Base-by-base conservation (phyloP, 192 early-diverging fungal species). In the Umbelopsis ramanniana region DNA sequence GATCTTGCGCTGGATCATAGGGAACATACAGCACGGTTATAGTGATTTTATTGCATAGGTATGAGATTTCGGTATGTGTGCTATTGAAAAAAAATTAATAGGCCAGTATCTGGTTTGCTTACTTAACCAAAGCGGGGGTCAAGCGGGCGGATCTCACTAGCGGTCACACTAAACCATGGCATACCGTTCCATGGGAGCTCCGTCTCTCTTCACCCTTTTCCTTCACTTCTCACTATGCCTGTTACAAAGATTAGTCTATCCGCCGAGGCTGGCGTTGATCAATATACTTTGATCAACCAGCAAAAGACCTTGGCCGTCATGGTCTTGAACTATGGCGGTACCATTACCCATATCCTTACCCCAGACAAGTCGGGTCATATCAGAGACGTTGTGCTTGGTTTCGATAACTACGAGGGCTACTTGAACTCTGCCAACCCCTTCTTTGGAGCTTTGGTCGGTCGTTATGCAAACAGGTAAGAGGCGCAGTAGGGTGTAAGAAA, bases 371-470 rank as follows among this genome's bases (percentile, higher is more conserved):
- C 72, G 12, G 84, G 85, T 40, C 72, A 73, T 24, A 26, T 69
- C 24, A 83, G 86, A 33, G 94, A 96, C 70, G 80, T 95, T 63
- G 85, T 91, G 17, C 83, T 93, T 4, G 96, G 96, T 0, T 96
- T 92, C 70, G 84, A 86, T 46, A 85, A 78, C 63, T 78, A 84
- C 66, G 83, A 87, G 29, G 70, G 69, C 10, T 87, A 83, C 50
- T 69, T 71, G 9, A 57, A 74, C 6, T 79, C 73, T 17, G 74
- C 87, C 50, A 87, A 90, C 38, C 89, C 90, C 17, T 96, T 89
- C 66, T 95, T 94, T 83, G 94, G 93, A 15, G 90, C 88, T n/a
- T 81, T 86, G 4, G 79, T 95, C 5, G 94, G 94, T 60, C 85
- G 93, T 6, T 85, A 83, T 11, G 94, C 92, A 15, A 95, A 95